phyloP scores from a whole-genome alignment of 2,329 filamentous ascomycete species.

The Atkinsonella texensis region DNA sequence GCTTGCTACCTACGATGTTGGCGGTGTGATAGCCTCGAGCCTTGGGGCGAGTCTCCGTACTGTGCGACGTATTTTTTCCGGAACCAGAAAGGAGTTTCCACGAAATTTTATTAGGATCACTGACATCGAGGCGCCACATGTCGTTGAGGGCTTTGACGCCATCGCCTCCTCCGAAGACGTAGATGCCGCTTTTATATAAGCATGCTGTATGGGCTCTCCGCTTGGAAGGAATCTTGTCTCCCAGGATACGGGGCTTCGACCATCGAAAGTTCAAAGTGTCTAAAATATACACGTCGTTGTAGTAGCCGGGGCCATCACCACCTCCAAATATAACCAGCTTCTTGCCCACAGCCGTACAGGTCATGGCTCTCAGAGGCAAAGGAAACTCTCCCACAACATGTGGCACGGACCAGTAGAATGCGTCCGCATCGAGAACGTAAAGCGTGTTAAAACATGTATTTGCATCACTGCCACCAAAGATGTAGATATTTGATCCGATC shows the following conservation, averaged over 20 bases:
- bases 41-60: conserved; percentile 39
- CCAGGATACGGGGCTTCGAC: conserved; percentile 47
- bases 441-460: conserved; percentile 57
- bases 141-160: conserved; percentile 60
- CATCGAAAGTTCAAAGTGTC: conserved; percentile 59
- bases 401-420: conserved; percentile 58
- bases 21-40: conserved; percentile 60
- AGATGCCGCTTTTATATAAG: conserved; percentile 58
- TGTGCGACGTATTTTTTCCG: conserved; percentile 19
- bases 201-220: conserved; percentile 59
- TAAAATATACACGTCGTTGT: conserved; percentile 61
- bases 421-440: conserved; percentile 57
- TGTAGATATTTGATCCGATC: conserved; percentile 53
- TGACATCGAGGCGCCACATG: conserved; percentile 60
- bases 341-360: conserved; percentile 58
- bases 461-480: conserved; percentile 58
- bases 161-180: conserved; percentile 61
- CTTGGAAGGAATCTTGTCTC: conserved; percentile 46
- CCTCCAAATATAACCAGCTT: conserved; percentile 60
- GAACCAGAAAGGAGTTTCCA: conserved; percentile 52
- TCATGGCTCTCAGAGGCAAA: conserved; percentile 56
- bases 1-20: conserved; percentile 60
- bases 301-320: conserved; percentile 58
- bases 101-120: conserved; percentile 53
- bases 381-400: conserved; percentile 53